Base-by-base conservation (phyloP, 345 rosid genomes). In the Sonneratia caseolaris region DNA sequence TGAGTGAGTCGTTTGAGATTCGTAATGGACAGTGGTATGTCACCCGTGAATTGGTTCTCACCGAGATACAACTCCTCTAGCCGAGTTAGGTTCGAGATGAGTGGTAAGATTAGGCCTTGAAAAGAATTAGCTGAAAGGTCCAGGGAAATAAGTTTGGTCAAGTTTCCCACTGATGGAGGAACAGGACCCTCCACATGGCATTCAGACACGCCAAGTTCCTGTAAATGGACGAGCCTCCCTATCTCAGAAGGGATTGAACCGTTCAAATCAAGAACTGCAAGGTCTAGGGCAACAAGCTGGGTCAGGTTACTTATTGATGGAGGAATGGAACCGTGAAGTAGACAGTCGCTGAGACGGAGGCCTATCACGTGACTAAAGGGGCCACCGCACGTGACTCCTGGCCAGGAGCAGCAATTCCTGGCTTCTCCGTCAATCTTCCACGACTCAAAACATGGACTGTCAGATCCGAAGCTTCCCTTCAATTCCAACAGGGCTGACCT, bases 241-340 rank as follows among this genome's bases (percentile, higher is more conserved):
- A 78, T 48, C 55, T 71, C 53, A 6, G 64, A 2, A n/a, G 71
- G 75, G 37, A 78, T 40, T 22, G 22, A 49, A 14, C 76, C 79
- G 0, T 13, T 21, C 14, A 69, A 18, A 27, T n/a, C 3, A 71
- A 64, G 64, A 5, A 53, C 21, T 15, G 15, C 73, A 35, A 70
- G 62, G 36, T 70, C 5, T 12, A 70, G 66, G 48, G 56, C 48
- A 42, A 70, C 48, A 22, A 70, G 73, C 10, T 8, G 35, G 47
- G 37, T 35, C 48, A 70, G 19, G 73, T 27, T 37, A 18, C 64
- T 70, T 8, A 19, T 70, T 4, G 73, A 55, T 57, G 38, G 73
- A 70, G 55, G 73, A 40, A 40, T 40, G 43, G 73, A 70, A 3
- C 73, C 51, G 14, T 37, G 35, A 0, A 70, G 62, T 13, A 36